Evolutionary conservation across 352 stramenopile species (phyloP), one percentile per base, ranked within the genome.

Genomic region (Aphanomyces astaci): DNA sequence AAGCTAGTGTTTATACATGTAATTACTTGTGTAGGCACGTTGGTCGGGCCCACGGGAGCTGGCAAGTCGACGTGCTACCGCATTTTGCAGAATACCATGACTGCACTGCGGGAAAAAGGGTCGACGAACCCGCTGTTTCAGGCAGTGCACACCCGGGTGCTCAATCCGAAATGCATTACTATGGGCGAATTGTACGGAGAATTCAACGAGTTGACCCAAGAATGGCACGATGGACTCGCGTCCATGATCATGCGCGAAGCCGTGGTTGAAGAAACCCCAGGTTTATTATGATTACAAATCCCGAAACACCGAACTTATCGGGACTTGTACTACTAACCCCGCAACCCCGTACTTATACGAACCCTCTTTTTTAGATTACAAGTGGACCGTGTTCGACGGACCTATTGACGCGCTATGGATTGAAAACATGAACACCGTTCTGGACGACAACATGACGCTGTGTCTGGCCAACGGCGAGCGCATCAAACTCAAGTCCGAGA

Each of bases 341-440:
- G n/a, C n/a, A n/a, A n/a, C n/a, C n/a, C n/a, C n/a, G n/a, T n/a
- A n/a, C n/a, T n/a, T n/a, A n/a, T n/a, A n/a, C n/a, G n/a, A n/a
- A n/a, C n/a, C n/a, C n/a, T 39, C 68, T 77, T 65, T 31, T 31
- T 36, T 24, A 71, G 81, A 94, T 40, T 77, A 81, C 32, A 89
- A 87, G 51, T 98, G 92, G 92, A 97, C 87, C 0, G 85, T 98
- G 4, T 98, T 98, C 36, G 92, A 98, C 66, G 92, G 92, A 1
- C 92, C 92, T 10, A 96, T 98, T 57, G 92, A 98, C 71, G 88
- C 92, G n/a, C 74, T 97, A 7, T 98, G 92, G 92, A 98, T 98
- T 45, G 92, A 98, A 71, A 97, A 98, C 73, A 96, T 98, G 90
- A 98, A 98, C 77, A 98, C 92, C 1, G 92, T 98, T 0, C 71